A percentile compares a stretch with the other conserved stretches of the same genome.
Evolutionary conservation across 164 flowering plant genomes (phyloP).

Genomic region (Aristolochia contorta): DNA sequence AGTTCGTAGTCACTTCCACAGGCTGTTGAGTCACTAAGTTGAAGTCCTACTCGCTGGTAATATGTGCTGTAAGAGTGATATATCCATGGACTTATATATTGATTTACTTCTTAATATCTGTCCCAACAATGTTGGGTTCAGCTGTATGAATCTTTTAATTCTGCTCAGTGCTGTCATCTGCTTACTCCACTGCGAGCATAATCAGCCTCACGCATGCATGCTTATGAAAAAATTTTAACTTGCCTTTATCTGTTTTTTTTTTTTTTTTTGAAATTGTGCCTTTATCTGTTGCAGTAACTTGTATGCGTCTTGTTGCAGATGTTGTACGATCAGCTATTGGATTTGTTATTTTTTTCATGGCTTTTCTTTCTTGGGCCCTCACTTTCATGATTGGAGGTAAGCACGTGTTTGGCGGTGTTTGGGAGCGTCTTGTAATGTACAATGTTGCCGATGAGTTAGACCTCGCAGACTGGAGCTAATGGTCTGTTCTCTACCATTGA

Average conservation of each 20-base stretch:
- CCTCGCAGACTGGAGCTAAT: slow-evolving; percentile 50
- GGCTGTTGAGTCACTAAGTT: no score
- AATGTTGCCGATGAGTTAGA: slow-evolving; percentile 65
- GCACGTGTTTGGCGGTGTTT: slow-evolving; percentile 59
- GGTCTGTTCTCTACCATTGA: not conserved
- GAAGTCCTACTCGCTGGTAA: no score
- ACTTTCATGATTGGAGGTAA: slow-evolving; percentile 83
- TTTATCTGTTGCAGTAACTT: not conserved
- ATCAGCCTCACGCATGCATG: not conserved
- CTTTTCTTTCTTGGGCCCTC: slow-evolving; percentile 73
- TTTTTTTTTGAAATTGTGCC: not conserved
- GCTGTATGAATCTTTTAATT: no score
- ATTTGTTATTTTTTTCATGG: slow-evolving; percentile 33
- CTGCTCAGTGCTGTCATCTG: no score
- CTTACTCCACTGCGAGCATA: not conserved
- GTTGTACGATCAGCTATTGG: slow-evolving; percentile 77
- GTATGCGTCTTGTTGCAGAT: slow-evolving; percentile 38
- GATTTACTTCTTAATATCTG: no score
- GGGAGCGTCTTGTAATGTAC: slow-evolving; percentile 74
- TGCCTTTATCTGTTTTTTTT: not conserved
- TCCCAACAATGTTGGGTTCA: no score
- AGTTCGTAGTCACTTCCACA: no score
- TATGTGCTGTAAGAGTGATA: no score
- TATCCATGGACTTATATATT: no score
- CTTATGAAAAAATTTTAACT: no score